phyloP scores from a whole-genome alignment of 495 filamentous ascomycete species.

The Neurospora tetrasperma region DNA sequence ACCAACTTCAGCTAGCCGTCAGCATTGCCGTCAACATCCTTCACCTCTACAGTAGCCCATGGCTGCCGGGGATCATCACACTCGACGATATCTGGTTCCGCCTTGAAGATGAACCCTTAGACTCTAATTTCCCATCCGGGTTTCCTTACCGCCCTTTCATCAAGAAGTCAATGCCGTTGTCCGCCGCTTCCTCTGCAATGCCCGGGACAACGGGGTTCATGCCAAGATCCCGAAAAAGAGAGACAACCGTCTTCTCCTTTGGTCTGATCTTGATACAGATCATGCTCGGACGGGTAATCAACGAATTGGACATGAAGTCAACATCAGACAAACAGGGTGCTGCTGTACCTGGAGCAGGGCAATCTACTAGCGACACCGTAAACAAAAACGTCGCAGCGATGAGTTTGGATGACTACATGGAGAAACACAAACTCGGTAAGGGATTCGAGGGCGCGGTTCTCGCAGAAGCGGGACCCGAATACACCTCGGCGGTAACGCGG shows the following conservation, averaged over 20 bases:
- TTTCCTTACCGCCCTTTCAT: background rate
- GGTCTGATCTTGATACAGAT: slow-evolving; percentile 3
- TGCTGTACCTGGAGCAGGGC: background rate
- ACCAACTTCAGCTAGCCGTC: slow-evolving; percentile 7
- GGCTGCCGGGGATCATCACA: slow-evolving; percentile 7
- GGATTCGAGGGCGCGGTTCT: background rate
- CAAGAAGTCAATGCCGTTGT: background rate
- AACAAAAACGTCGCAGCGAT: background rate
- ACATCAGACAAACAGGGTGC: background rate
- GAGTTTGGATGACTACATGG: background rate
- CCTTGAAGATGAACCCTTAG: background rate
- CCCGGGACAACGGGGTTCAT: background rate
- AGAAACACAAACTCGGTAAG: too few relatives aligned
- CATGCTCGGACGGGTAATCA: background rate
- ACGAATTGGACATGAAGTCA: background rate
- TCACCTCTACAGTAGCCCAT: slow-evolving; percentile 7
- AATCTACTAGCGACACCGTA: background rate
- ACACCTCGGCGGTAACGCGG: background rate
- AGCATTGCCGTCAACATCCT: slow-evolving; percentile 8
- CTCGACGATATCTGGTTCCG: slow-evolving; percentile 8
- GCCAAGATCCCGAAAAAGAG: background rate
- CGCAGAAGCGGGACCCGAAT: background rate
- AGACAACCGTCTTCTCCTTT: slow-evolving; percentile 1
- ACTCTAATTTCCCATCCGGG: background rate
- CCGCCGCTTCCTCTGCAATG: background rate